Conservation (phyloP, 305 asterid genomes). For the Striga hermonthica region DNA sequence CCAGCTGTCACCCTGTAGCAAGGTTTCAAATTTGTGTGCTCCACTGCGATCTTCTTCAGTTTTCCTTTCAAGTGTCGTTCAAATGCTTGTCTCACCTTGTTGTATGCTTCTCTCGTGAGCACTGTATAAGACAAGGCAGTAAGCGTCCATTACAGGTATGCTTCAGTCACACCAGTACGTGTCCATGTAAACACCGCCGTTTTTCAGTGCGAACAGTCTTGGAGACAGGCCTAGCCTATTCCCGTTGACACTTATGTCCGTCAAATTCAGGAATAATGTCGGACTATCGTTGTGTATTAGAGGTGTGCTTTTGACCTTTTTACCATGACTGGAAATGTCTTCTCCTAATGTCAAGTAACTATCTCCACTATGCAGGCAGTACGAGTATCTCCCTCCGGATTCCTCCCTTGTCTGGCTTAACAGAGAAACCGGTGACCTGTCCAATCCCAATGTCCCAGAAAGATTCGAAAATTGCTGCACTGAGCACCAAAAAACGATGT, state of each 20-base stretch:
- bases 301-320: slow-evolving; percentile 6
- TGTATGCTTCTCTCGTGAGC: no score
- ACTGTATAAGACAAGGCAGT: no score
- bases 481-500: slow-evolving; percentile 14
- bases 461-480: neutral
- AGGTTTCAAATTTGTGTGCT: neutral
- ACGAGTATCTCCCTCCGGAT: neutral
- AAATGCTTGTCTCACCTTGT: neutral
- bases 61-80: slow-evolving; percentile 8
- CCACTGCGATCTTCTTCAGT: neutral
- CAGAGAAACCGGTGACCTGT: slow-evolving; percentile 11
- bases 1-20: slow-evolving; percentile 20
- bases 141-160: no score
- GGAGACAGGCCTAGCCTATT: slow-evolving; percentile 13
- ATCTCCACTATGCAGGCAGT: slow-evolving; percentile 7
- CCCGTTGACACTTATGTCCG: slow-evolving; percentile 12
- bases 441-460: slow-evolving; percentile 11
- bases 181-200: slow-evolving; percentile 22
- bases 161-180: slow-evolving; percentile 12
- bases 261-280: slow-evolving; percentile 9
- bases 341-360: slow-evolving; percentile 2
- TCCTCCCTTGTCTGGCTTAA: neutral
- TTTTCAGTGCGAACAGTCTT: slow-evolving; percentile 14
- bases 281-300: slow-evolving; percentile 11
- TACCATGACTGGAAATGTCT: slow-evolving; percentile 1